Percentiles rank a stretch among this genome's conserved stretches.
Conservation (phyloP, 768 basidiomycete genomes). For the Rhizopogon sp. region DNA sequence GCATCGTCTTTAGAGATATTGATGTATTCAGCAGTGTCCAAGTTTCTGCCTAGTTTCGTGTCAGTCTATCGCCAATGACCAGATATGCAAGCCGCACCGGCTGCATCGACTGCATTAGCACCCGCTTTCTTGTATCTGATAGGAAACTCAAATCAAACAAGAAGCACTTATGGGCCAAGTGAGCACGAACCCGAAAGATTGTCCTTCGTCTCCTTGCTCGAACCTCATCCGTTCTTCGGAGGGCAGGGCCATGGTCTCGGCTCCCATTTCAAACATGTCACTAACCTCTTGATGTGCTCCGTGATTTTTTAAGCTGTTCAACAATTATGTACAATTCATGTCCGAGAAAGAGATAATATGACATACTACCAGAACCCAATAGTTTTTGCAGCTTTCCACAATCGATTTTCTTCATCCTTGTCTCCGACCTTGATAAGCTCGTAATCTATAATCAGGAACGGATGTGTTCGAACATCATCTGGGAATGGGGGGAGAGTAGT, state of each 20-base stretch:
- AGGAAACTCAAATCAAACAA: neutral
- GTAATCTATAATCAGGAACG: too few species aligned
- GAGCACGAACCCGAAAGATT: conserved; percentile 30
- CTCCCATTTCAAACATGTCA: conserved; percentile 39
- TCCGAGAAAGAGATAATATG: too few species aligned
- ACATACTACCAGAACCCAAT: too few species aligned
- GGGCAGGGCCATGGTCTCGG: conserved; percentile 34
- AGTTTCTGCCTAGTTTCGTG: neutral
- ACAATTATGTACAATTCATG: too few species aligned
- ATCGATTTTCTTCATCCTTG: too few species aligned
- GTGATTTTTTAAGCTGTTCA: too few species aligned
- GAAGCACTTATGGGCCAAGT: neutral
- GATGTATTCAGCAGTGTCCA: conserved; percentile 57
- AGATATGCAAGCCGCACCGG: conserved; percentile 25
- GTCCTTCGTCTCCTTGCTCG: conserved; percentile 37
- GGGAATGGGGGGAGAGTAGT: too few species aligned
- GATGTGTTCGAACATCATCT: too few species aligned
- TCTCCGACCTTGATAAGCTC: too few species aligned
- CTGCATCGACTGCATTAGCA: conserved; percentile 56
- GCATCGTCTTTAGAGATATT: conserved; percentile 70
- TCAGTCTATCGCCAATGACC: neutral
- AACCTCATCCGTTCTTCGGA: conserved; percentile 37
- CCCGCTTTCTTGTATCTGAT: conserved; percentile 57
- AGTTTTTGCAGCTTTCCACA: too few species aligned
- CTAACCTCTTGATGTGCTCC: conserved; percentile 30